Evolutionary conservation across 495 filamentous ascomycete species (phyloP), one percentile per base, ranked within the genome.

Genomic region (Penicillium pancosmium): DNA sequence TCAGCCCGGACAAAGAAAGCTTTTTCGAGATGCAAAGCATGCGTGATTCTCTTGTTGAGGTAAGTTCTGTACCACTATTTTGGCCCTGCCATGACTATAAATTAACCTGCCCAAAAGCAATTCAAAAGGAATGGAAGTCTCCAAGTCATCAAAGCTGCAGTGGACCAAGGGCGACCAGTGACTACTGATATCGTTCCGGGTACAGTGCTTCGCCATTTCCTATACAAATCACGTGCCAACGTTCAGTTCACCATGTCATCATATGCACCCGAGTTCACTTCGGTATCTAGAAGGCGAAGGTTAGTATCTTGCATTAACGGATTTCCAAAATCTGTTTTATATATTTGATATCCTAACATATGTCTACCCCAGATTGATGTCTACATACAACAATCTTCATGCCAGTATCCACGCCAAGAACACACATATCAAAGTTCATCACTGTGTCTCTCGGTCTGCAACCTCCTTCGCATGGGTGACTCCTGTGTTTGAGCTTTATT

Each of bases 221-320:
- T 98, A 34, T 98, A 96, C 77, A 98, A 97, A 72, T 94, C 90
- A 19, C 82, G 88, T 44, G 86, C 86, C 16, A 97, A 98, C 70
- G 94, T 98, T 16, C 94, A 98, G 67, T 98, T 97, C 70, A 86
- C 85, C 41, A 96, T 96, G 91, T 89, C 93, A 15, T 84, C 89
- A 0, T 91, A 88, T 53, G 80, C 86, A 13, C 90, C 92, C 0
- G 78, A 87, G 55, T 96, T 93, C 66, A 75, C 70, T 43, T 85
- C 76, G 11, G 64, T 86, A 10, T 74, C 91, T 19, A 83, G 87
- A 27, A 80, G 88, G 47, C 80, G 93, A 71, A 85, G 86, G 79
- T 87, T 60, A 47, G 67, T 56, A 34, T 10, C 0, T 34, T 13
- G 10, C 27, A 18, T 21, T 5, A 31, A 16, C 19, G 3, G 18